Percentiles rank a stretch among this genome's conserved stretches.
Evolutionary conservation across 805 yeast species (phyloP).

Genomic region (Cyberlindnera petersonii): DNA sequence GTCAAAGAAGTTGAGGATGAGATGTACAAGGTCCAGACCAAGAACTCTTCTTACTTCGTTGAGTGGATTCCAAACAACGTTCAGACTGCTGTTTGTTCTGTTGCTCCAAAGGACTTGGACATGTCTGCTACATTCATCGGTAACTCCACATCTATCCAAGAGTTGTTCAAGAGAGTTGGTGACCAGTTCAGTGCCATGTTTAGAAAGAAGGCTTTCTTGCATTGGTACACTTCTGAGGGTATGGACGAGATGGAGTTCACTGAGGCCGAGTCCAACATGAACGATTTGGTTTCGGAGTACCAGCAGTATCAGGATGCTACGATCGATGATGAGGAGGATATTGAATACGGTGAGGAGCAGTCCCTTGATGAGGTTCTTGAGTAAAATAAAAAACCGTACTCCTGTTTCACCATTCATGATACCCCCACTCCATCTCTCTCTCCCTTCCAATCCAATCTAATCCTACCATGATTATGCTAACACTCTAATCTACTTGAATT

Average conservation of each 20-base stretch:
- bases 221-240: slow-evolving; percentile 99
- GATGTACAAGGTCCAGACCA: slow-evolving; percentile 87
- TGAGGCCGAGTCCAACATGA: slow-evolving; percentile 97
- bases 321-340: slow-evolving; percentile 65
- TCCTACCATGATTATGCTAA: neutral
- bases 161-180: slow-evolving; percentile 97
- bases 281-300: slow-evolving; percentile 95
- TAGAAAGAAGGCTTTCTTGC: slow-evolving; percentile 98
- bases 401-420: slow-evolving; percentile 6
- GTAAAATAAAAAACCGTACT: slow-evolving; percentile 12
- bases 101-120: slow-evolving; percentile 85
- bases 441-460: neutral
- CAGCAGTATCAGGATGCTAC: slow-evolving; percentile 94
- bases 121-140: slow-evolving; percentile 94
- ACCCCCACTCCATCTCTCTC: slow-evolving; percentile 5
- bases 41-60: slow-evolving; percentile 93
- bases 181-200: slow-evolving; percentile 96
- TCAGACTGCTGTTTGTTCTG: slow-evolving; percentile 98
- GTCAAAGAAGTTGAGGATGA: slow-evolving; percentile 97
- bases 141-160: slow-evolving; percentile 96
- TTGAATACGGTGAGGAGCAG: slow-evolving; percentile 30
- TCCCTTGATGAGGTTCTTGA: slow-evolving; percentile 30
- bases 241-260: slow-evolving; percentile 99
- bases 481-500: neutral
- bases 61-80: slow-evolving; percentile 99